Percentiles rank a stretch among this genome's conserved stretches.
These are phyloP conservation scores for Aegilops longissima DNA, from an alignment of 176 grass and related monocot genomes.

Conservation along the genomic window DNA sequence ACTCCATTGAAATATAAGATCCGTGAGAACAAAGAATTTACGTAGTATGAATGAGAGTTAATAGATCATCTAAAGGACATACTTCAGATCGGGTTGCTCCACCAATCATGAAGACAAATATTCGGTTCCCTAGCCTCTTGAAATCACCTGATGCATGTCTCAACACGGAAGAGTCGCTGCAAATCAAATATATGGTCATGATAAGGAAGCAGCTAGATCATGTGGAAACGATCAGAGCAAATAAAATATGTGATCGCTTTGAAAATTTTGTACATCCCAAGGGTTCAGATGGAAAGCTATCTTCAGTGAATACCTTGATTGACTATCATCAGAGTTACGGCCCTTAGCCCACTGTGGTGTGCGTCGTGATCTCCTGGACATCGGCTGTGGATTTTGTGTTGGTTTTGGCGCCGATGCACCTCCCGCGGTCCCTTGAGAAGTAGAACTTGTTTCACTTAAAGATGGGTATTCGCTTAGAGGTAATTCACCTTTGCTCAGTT, in stretches of 20 bases:
- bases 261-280: no score
- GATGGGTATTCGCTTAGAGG: conserved; percentile 72
- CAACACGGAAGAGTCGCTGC: conserved; percentile 80
- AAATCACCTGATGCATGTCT: conserved; percentile 71
- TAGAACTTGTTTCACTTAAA: conserved; percentile 59
- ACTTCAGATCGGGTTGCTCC: conserved; percentile 97
- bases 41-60: background rate
- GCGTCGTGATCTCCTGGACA: conserved; percentile 75
- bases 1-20: conserved; percentile 19
- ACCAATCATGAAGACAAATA: conserved; percentile 91
- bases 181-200: conserved; percentile 28
- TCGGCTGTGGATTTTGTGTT: conserved; percentile 45
- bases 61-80: conserved; percentile 8
- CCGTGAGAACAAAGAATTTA: background rate
- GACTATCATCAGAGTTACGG: conserved; percentile 50
- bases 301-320: conserved; percentile 61
- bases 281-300: background rate
- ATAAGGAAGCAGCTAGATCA: background rate
- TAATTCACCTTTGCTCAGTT: conserved; percentile 72
- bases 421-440: conserved; percentile 31
- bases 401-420: background rate
- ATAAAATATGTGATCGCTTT: background rate
- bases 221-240: background rate
- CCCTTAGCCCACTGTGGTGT: conserved; percentile 84
- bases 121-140: conserved; percentile 92